Evolutionary conservation across 78 protist genomes (phyloP).

Genomic region (slime mould (Dictyostelium discoideum)): DNA sequence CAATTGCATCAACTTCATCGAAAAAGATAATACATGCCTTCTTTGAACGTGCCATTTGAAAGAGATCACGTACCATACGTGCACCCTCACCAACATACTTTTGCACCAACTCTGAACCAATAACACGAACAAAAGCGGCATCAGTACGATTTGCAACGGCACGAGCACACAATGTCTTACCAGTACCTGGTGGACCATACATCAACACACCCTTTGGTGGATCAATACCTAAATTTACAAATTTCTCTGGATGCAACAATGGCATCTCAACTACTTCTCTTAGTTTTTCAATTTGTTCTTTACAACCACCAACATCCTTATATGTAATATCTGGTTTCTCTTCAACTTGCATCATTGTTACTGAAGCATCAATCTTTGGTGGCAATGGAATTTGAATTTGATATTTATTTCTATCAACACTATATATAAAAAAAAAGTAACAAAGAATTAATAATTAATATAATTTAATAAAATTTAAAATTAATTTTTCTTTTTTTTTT

Average conservation of each 20-base stretch:
- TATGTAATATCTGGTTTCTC: conserved; percentile 99
- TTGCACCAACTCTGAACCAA: conserved; percentile 99
- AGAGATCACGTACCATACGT: conserved; percentile 99
- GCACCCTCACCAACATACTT: conserved; percentile 99
- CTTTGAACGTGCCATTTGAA: conserved; percentile 98
- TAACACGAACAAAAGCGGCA: conserved; percentile 99
- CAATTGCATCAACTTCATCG: conserved; percentile 99
- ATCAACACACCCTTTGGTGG: conserved; percentile 99
- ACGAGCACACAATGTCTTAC: conserved; percentile 99
- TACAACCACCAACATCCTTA: conserved; percentile 99
- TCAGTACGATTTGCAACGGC: conserved; percentile 99
- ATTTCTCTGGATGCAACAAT: conserved; percentile 98
- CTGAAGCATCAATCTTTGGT: conserved; percentile 99
- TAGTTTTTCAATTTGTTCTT: conserved; percentile 99
- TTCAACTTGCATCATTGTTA: conserved; percentile 99
- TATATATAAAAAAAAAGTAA: too few relatives aligned
- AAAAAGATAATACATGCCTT: conserved; percentile 99
- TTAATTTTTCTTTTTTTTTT: too few relatives aligned
- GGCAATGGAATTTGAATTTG: conserved; percentile 99
- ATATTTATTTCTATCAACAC: conserved; percentile 97
- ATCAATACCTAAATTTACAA: conserved; percentile 98
- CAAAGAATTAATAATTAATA: too few relatives aligned
- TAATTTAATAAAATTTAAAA: too few relatives aligned
- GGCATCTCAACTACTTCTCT: conserved; percentile 99
- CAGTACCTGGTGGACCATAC: conserved; percentile 99